Base-by-base conservation (phyloP, 371 early-diverging fungal species). In the Mucor sp. region DNA sequence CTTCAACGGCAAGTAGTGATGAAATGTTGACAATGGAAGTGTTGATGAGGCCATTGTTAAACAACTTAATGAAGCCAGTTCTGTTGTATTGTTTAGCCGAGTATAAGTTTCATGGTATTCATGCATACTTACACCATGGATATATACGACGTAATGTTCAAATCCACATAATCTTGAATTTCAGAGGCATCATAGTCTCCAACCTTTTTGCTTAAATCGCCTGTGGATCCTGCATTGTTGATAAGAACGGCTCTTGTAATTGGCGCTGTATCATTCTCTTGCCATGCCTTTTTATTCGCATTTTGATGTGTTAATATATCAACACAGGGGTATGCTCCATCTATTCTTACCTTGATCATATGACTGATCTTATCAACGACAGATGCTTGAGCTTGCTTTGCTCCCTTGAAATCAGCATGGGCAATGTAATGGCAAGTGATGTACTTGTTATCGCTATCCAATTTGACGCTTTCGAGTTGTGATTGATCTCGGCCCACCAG, bases 151-250 rank as follows among this genome's bases (percentile, higher is more conserved):
- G 87, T 65, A 66, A 90, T 74, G 69, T 94, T 91, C 62, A 89
- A 70, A 63, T 83, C 74, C 12, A 81, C 65, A 73, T 89, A 90
- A n/a, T 59, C 41, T 48, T 84, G 68, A 19, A 89, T 76, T 44
- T 86, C 86, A 47, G 79, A 72, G 60, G 83, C 67, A 12, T 74
- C 65, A 66, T 86, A 80, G 39, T 88, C 84, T 33, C 74, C 74
- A n/a, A 89, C 87, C 6, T 77, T 83, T 63, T 81, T 91, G 62
- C 81, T 80, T 56, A 95, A 80, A 61, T 90, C 87, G 21, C 96
- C 93, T 17, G 92, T 79, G 4, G 92, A 85, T 14, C 95, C 97
- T 5, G 95, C 95, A 71, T 93, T 94, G 74, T 94, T 90, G 74
- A 96, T 74, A 58, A 97, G 84, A 9, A 78, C 73, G 0, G 83